Conservation (phyloP, 306 rosid species). For the Pachyrhizus erosus region DNA sequence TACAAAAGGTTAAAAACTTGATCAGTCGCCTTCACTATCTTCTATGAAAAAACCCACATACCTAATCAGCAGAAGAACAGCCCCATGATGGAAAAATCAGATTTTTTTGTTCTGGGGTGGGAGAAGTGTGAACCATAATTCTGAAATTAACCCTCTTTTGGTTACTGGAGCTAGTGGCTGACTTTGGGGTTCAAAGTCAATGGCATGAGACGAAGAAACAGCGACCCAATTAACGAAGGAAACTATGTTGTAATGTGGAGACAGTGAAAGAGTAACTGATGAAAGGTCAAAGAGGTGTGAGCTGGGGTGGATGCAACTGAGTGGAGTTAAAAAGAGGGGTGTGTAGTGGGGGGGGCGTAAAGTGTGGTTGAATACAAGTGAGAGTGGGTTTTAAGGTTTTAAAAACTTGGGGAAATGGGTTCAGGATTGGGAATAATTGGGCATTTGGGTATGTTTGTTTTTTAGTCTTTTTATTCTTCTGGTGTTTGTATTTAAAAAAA, state of each 20-base stretch:
- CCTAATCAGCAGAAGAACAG: slow-evolving; percentile 49
- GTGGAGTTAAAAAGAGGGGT: neutral
- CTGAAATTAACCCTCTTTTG: neutral
- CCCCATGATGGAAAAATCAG: slow-evolving; percentile 1
- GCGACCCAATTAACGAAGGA: slow-evolving; percentile 32
- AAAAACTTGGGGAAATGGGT: neutral
- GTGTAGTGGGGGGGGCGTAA: slow-evolving; percentile 34
- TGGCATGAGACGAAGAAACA: slow-evolving; percentile 21
- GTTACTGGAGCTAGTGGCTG: neutral
- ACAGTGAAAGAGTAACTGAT: neutral
- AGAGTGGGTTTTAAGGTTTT: slow-evolving; percentile 46
- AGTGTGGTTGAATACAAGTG: slow-evolving; percentile 39
- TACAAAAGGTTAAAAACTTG: neutral
- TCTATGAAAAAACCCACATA: slow-evolving; percentile 33
- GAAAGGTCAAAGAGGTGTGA: slow-evolving; percentile 33
- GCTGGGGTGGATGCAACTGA: slow-evolving; percentile 36
- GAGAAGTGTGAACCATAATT: neutral
- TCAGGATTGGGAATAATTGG: neutral
- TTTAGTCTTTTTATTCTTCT: neutral
- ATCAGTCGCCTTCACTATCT: neutral
- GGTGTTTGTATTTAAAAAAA: no score
- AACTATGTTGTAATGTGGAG: neutral
- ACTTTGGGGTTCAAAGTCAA: slow-evolving; percentile 33
- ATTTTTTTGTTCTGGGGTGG: neutral
- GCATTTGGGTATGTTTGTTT: neutral